Percentiles rank a stretch among this genome's conserved stretches.
phyloP scores from a whole-genome alignment of 345 rosid species.

The Angophora floribunda region DNA sequence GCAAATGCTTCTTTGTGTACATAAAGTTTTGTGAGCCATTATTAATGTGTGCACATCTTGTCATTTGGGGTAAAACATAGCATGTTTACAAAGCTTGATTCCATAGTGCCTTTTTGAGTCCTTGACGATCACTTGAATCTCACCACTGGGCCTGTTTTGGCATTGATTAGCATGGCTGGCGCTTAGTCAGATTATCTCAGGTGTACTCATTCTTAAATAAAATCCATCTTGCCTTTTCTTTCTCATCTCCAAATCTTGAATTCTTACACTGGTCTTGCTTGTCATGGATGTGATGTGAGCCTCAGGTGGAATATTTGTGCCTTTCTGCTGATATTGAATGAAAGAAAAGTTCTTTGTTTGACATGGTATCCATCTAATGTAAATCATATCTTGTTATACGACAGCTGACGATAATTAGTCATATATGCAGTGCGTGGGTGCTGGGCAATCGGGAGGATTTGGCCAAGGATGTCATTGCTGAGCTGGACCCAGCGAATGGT shows the following conservation, averaged over 20 bases:
- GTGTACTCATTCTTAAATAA: background rate
- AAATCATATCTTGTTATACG: background rate
- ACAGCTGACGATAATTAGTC: background rate
- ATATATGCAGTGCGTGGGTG: slow-evolving; percentile 80
- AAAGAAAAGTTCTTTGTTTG: background rate
- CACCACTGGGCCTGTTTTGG: background rate
- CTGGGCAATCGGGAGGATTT: slow-evolving; percentile 94
- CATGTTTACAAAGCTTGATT: background rate
- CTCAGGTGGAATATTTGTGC: background rate
- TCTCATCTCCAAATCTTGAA: background rate
- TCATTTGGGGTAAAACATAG: background rate
- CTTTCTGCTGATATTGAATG: background rate
- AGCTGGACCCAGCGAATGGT: slow-evolving; percentile 59
- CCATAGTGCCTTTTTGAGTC: background rate
- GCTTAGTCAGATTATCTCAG: background rate
- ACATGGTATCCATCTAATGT: background rate
- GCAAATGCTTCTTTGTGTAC: background rate
- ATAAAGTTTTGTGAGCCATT: background rate
- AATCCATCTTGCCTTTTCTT: background rate
- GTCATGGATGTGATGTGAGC: background rate
- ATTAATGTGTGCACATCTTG: background rate
- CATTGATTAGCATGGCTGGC: background rate
- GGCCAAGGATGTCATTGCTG: slow-evolving; percentile 72
- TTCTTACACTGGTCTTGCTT: background rate
- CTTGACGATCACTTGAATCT: background rate